These are phyloP conservation scores for Bigelowiella natans DNA, from an alignment of 78 protist species.

Conservation along the genomic window DNA sequence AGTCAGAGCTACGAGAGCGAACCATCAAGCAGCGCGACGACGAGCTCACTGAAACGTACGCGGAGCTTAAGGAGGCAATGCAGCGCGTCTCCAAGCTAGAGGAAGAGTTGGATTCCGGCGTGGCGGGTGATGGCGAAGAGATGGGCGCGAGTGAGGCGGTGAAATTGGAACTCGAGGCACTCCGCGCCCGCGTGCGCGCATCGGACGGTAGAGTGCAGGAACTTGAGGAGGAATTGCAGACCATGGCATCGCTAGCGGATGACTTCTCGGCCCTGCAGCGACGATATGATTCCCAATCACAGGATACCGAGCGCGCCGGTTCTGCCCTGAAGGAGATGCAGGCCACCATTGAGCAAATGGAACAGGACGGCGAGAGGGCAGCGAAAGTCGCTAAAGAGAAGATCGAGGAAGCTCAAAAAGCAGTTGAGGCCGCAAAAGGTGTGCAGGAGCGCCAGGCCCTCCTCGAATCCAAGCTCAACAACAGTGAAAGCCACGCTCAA, in stretches of 20 bases:
- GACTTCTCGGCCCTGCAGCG: not conserved
- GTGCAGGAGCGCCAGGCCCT: not conserved
- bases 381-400: not conserved
- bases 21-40: not conserved
- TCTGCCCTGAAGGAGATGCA: not conserved
- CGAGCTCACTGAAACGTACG: not conserved
- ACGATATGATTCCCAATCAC: not conserved
- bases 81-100: not conserved
- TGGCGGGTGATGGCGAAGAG: no score
- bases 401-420: not conserved
- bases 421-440: not conserved
- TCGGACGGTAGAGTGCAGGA: not conserved
- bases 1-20: not conserved
- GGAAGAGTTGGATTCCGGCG: no score
- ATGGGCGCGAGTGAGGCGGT: no score
- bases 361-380: not conserved
- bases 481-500: not conserved
- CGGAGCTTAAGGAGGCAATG: not conserved
- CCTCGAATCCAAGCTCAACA: not conserved
- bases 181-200: no score
- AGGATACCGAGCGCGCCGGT: not conserved
- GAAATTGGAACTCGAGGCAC: no score
- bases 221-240: not conserved
- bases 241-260: not conserved
- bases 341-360: not conserved